Evolutionary conservation across 2,329 filamentous ascomycete genomes (phyloP), one percentile per base, ranked within the genome.

Genomic region (Aspergillus neotritici): DNA sequence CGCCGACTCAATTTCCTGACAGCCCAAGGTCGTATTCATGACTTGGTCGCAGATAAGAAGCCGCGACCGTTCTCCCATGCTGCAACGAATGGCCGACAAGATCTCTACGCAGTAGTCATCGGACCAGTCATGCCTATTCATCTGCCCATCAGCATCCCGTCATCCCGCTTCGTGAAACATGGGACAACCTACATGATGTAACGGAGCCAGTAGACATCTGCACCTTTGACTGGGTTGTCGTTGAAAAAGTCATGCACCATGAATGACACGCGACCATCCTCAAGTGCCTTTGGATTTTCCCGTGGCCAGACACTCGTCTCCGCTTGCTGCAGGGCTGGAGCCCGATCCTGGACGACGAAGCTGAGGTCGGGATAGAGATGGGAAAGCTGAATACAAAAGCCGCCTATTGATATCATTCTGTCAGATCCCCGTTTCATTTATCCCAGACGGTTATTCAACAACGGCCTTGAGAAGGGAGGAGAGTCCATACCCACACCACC

Each of bases 11-110:
- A 37, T 36, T 8, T 32, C 28, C 6, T 30, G 8, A 29, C 14
- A n/a, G 12, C 34, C 43, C 6, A 12, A 11, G 15, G 47, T 49
- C 8, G 47, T 49, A 8, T 49, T 37, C 47, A 49, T 49, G 15
- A 44, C 35, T 16, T 47, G 47, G 4, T 50, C 44, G 25, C 47
- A 50, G 16, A 47, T 40, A 1, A 50, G 36, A 17, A 50, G 16
- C 7, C 41, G 41, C 11, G 41, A 43, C 2, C 14, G 9, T 2
- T 34, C 14, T 2, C 14, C 16, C 44, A 50, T 50, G 29, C 28
- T 29, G 1, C 9, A n/a, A 6, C 41, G 34, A 16, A 47, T 36
- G 21, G 29, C n/a, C 9, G 44, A 42, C 14, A 50, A 41, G 28
- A 47, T 50, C 9, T 42, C 37, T 4, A 44, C 17, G 28, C 44